These are phyloP conservation scores for Calocybe cyanea DNA, from an alignment of 768 basidiomycete genomes.

Conservation along the genomic window DNA sequence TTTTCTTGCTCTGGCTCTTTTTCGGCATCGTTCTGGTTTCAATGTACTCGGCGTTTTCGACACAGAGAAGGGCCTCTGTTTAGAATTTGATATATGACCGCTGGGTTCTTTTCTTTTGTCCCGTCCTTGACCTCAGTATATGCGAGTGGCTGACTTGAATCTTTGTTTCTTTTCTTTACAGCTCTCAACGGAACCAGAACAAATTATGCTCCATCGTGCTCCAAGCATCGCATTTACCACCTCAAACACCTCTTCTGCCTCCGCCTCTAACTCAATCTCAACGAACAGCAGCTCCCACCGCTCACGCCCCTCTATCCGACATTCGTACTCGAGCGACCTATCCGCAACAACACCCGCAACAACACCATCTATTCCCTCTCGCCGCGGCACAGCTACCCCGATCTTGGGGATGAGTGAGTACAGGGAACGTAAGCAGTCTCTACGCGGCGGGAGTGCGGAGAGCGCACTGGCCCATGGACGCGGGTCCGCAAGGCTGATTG, in stretches of 20 bases:
- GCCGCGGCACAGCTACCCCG: slow-evolving; percentile 5
- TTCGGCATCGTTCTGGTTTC: too few relatives aligned
- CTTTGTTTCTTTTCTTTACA: neutral
- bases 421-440: slow-evolving; percentile 49
- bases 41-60: too few relatives aligned
- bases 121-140: neutral
- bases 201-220: slow-evolving; percentile 12
- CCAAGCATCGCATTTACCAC: slow-evolving; percentile 8
- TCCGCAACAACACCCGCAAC: neutral
- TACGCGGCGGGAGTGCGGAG: slow-evolving; percentile 69
- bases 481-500: slow-evolving; percentile 51
- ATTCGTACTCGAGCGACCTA: neutral
- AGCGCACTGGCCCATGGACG: slow-evolving; percentile 39
- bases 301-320: neutral
- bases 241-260: slow-evolving; percentile 6
- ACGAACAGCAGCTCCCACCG: neutral
- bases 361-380: slow-evolving; percentile 1
- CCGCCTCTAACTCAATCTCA: slow-evolving; percentile 1
- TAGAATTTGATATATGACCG: too few relatives aligned
- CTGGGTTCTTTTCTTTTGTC: neutral
- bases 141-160: neutral
- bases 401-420: slow-evolving; percentile 19
- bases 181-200: slow-evolving; percentile 13
- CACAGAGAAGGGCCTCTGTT: too few relatives aligned
- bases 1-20: neutral